A percentile compares a stretch with the other conserved stretches of the same genome.
Evolutionary conservation across 768 basidiomycete species (phyloP).

Genomic region (Hygrophorus russula): DNA sequence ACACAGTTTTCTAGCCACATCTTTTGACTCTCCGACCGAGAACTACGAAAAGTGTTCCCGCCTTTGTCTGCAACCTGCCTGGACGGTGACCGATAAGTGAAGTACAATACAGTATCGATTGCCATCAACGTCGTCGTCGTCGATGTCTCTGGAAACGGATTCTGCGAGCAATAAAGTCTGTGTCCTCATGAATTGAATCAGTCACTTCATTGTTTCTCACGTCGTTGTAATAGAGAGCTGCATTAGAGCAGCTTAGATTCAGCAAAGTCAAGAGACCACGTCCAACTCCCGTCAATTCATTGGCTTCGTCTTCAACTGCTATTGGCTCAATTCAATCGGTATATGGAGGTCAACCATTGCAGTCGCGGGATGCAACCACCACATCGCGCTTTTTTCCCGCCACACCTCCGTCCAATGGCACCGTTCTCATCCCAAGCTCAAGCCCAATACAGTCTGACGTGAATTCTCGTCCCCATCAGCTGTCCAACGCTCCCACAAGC

Average conservation of each 20-base stretch:
- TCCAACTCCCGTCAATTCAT: conserved; percentile 14
- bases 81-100: conserved; percentile 9
- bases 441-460: conserved; percentile 44
- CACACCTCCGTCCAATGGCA: conserved; percentile 37
- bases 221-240: conserved; percentile 24
- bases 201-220: conserved; percentile 11
- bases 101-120: conserved; percentile 7
- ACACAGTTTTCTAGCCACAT: conserved; percentile 24
- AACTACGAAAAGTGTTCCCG: conserved; percentile 11
- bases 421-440: conserved; percentile 67
- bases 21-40: conserved; percentile 47
- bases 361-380: conserved; percentile 70
- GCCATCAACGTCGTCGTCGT: conserved; percentile 14
- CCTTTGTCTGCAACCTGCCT: conserved; percentile 12
- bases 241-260: conserved; percentile 37
- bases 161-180: conserved; percentile 41
- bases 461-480: conserved; percentile 25
- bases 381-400: conserved; percentile 48
- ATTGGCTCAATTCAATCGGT: conserved; percentile 13
- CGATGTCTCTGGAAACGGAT: conserved; percentile 40
- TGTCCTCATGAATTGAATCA: conserved; percentile 10
- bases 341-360: conserved; percentile 37
- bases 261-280: conserved; percentile 23
- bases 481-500: conserved; percentile 22
- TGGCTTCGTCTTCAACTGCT: conserved; percentile 13